phyloP scores from a whole-genome alignment of 1,139 yeast species.

The Candida mesenterica region DNA sequence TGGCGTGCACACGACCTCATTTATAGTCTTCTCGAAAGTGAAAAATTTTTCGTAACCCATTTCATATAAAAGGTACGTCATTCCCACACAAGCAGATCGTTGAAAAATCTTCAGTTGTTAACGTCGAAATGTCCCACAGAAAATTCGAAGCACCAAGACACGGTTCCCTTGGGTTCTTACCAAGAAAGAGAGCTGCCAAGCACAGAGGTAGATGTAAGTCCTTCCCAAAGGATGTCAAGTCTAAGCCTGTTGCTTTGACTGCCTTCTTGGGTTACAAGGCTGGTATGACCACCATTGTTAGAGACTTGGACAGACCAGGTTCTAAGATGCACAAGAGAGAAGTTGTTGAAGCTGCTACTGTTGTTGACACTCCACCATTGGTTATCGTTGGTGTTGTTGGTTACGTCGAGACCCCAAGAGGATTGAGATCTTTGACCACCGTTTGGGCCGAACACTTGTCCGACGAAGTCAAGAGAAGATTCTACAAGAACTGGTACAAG shows the following conservation, averaged over 20 bases:
- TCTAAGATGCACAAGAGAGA: slow-evolving; percentile 99
- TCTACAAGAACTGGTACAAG: slow-evolving; percentile 99
- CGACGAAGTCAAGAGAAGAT: slow-evolving; percentile 99
- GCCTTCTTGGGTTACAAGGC: slow-evolving; percentile 99
- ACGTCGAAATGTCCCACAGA: slow-evolving; percentile 89
- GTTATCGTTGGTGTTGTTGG: slow-evolving; percentile 99
- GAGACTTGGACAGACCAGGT: slow-evolving; percentile 99
- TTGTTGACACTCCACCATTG: slow-evolving; percentile 98
- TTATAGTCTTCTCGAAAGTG: too few relatives aligned
- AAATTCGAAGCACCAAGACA: slow-evolving; percentile 99
- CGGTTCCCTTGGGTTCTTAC: slow-evolving; percentile 99
- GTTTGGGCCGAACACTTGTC: slow-evolving; percentile 99
- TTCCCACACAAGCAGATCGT: too few relatives aligned
- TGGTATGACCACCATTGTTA: slow-evolving; percentile 99
- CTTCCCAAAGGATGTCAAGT: slow-evolving; percentile 98
- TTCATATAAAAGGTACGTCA: too few relatives aligned
- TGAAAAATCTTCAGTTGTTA: too few relatives aligned
- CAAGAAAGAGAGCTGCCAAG: slow-evolving; percentile 99
- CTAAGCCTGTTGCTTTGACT: slow-evolving; percentile 98
- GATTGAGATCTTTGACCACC: slow-evolving; percentile 98
- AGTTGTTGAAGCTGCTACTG: slow-evolving; percentile 98
- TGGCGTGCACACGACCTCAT: too few relatives aligned
- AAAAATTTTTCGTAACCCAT: slow-evolving; percentile 11
- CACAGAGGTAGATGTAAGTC: slow-evolving; percentile 99
- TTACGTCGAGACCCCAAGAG: slow-evolving; percentile 99